phyloP scores from a whole-genome alignment of 768 basidiomycete genomes.

The Boletus patriciae region DNA sequence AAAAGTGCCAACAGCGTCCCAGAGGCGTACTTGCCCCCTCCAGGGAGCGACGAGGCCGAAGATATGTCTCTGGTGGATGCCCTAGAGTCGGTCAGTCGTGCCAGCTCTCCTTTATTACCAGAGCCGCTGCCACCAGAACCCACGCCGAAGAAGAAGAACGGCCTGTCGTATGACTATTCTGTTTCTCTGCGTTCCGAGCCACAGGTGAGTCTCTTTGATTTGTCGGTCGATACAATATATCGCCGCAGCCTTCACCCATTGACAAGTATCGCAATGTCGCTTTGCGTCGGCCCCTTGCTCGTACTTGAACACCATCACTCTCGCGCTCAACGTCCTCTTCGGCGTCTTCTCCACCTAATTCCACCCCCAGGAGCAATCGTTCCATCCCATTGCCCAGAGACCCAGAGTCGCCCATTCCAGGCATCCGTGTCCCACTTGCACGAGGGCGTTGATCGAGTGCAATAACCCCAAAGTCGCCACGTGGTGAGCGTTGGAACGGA shows the following conservation, averaged over 20 bases:
- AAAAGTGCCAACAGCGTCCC: conserved; percentile 54
- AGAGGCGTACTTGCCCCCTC: conserved; percentile 52
- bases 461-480: too few relatives aligned
- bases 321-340: conserved; percentile 58
- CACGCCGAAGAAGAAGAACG: conserved; percentile 60
- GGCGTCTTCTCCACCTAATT: conserved; percentile 56
- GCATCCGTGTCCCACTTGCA: too few relatives aligned
- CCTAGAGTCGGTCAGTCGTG: conserved; percentile 53
- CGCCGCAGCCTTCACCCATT: conserved; percentile 57
- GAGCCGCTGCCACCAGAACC: conserved; percentile 36
- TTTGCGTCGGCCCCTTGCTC: conserved; percentile 49
- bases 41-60: conserved; percentile 43
- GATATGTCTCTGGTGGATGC: conserved; percentile 57
- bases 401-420: conserved; percentile 48
- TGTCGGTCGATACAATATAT: neutral
- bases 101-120: conserved; percentile 47
- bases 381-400: conserved; percentile 44
- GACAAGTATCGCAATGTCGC: conserved; percentile 66
- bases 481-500: too few relatives aligned
- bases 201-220: conserved; percentile 42
- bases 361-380: conserved; percentile 59
- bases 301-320: conserved; percentile 65
- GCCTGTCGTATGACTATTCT: conserved; percentile 48
- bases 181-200: conserved; percentile 60
- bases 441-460: too few relatives aligned